Evolutionary conservation across 768 basidiomycete species (phyloP).

Genomic region (Trametes meyenii): DNA sequence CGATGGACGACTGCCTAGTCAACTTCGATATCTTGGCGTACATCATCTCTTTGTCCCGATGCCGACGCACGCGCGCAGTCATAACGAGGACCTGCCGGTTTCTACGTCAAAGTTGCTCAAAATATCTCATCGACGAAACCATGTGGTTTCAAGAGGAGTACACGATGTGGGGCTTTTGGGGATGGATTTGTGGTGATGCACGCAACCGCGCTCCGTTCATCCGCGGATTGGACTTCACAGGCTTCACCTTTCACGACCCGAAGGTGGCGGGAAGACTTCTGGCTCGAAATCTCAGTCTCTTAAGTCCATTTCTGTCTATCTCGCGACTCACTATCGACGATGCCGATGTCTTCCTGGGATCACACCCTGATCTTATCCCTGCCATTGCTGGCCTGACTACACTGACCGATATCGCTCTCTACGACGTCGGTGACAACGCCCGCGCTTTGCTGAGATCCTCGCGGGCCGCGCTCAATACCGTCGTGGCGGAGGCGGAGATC

Average conservation of each 20-base stretch:
- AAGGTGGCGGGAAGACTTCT: background rate
- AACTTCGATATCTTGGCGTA: too few species aligned
- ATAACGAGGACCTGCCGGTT: too few species aligned
- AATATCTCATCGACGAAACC: too few species aligned
- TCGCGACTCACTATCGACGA: background rate
- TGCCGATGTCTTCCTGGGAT: background rate
- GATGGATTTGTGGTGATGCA: too few species aligned
- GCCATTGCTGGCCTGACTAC: background rate
- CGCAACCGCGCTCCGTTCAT: background rate
- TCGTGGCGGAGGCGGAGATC: background rate
- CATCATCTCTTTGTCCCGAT: too few species aligned
- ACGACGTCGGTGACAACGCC: background rate
- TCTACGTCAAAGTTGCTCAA: too few species aligned
- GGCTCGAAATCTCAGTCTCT: background rate
- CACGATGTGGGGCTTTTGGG: too few species aligned
- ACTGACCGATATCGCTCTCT: background rate
- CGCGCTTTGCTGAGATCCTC: background rate
- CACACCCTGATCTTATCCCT: background rate
- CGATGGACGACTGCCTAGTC: too few species aligned
- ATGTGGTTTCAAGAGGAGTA: too few species aligned
- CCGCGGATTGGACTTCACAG: background rate
- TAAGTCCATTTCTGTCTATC: background rate
- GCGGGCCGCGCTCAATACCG: background rate
- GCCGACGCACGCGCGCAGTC: too few species aligned
- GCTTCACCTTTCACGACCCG: background rate